Conservation (phyloP, 108 stramenopile species). For the Hondaea fermentalgiana region DNA sequence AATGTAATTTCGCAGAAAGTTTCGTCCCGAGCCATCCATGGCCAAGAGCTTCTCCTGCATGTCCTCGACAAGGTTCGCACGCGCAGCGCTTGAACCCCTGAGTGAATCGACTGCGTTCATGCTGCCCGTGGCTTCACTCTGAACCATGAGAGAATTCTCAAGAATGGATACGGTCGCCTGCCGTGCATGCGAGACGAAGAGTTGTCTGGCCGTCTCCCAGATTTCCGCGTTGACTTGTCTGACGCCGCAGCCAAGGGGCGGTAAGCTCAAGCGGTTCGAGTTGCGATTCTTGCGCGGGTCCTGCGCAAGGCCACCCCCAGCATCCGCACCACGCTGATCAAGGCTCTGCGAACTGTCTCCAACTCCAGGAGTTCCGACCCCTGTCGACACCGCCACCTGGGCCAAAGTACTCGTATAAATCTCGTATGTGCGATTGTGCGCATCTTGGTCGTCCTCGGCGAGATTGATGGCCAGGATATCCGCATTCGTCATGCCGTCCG, state of each 20-base stretch:
- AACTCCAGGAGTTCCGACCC: background rate
- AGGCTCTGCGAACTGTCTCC: background rate
- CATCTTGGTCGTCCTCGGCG: constrained; percentile 9
- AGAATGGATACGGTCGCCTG: background rate
- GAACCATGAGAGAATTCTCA: background rate
- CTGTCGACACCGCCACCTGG: background rate
- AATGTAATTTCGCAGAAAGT: constrained; percentile 5
- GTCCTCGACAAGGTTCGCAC: background rate
- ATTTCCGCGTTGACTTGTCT: background rate
- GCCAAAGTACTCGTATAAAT: background rate
- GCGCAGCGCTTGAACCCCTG: background rate
- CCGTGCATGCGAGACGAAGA: background rate
- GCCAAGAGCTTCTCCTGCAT: constrained; percentile 17
- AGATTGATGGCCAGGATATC: constrained; percentile 15
- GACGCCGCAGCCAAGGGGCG: background rate
- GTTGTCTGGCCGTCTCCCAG: constrained; percentile 2
- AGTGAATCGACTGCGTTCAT: too few relatives aligned
- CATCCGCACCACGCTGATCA: background rate
- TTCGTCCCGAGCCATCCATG: constrained; percentile 6
- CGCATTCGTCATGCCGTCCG: background rate
- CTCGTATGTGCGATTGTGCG: background rate
- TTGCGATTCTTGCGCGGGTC: background rate
- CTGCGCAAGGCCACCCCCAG: background rate
- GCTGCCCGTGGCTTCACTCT: background rate
- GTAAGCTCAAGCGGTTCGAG: background rate